Percentiles rank a stretch among this genome's conserved stretches.
These are phyloP conservation scores for Trypanosoma avium DNA, from an alignment of 208 protist genomes.

Conservation along the genomic window DNA sequence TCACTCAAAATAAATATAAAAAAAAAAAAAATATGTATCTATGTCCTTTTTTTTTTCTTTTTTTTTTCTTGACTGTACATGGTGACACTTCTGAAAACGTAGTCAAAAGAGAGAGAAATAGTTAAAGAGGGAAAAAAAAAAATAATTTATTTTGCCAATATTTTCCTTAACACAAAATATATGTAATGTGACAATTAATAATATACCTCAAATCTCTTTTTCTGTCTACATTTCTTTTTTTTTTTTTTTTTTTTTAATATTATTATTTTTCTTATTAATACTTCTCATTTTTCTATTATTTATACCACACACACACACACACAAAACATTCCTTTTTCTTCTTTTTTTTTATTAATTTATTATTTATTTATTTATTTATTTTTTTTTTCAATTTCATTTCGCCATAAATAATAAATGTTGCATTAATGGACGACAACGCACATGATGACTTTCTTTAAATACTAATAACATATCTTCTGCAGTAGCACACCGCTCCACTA, in stretches of 20 bases:
- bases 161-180: too few relatives aligned
- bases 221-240: background rate
- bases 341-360: too few relatives aligned
- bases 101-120: too few relatives aligned
- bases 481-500: constrained; percentile 61
- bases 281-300: background rate
- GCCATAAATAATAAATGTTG: constrained; percentile 73
- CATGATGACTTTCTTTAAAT: constrained; percentile 58
- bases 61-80: too few relatives aligned
- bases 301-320: background rate
- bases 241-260: constrained; percentile 3
- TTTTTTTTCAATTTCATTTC: constrained; percentile 11
- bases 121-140: too few relatives aligned
- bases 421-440: constrained; percentile 56
- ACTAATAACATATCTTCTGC: constrained; percentile 58
- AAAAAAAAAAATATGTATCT: constrained; percentile 14
- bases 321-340: background rate
- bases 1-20: background rate
- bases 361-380: constrained; percentile 6
- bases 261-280: background rate
- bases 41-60: background rate
- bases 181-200: too few relatives aligned
- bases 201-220: background rate
- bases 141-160: too few relatives aligned
- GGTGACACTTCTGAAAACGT: too few relatives aligned